Conservation (phyloP, 106 monocot species). For the Dendrobium chrysotoxum region DNA sequence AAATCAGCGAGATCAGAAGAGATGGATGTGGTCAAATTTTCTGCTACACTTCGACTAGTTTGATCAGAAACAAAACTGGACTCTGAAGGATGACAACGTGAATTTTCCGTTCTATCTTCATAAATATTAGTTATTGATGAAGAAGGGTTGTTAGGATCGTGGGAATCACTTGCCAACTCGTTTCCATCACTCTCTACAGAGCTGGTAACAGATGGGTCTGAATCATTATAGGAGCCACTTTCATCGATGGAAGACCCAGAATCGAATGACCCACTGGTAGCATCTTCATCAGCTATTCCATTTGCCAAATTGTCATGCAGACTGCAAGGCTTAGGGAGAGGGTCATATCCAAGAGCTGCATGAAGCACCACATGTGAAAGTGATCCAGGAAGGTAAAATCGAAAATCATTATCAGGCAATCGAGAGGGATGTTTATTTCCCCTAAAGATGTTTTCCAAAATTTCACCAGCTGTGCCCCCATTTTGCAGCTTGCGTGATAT, state of each 20-base stretch:
- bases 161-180: slow-evolving; percentile 15
- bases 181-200: slow-evolving; percentile 31
- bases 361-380: slow-evolving; percentile 92
- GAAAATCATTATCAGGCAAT: slow-evolving; percentile 16
- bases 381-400: slow-evolving; percentile 86
- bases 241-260: slow-evolving; percentile 59
- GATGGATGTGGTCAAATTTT: slow-evolving; percentile 18
- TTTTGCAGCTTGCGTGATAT: slow-evolving; percentile 8
- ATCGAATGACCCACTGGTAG: slow-evolving; percentile 10
- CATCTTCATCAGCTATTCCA: slow-evolving; percentile 14
- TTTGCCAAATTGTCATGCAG: slow-evolving; percentile 18
- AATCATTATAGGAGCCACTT: slow-evolving; percentile 45
- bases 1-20: slow-evolving; percentile 63
- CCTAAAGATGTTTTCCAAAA: slow-evolving; percentile 33
- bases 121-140: neutral
- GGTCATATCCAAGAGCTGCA: slow-evolving; percentile 84
- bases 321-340: slow-evolving; percentile 86
- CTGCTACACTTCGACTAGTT: slow-evolving; percentile 11
- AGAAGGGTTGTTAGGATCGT: slow-evolving; percentile 11
- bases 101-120: slow-evolving; percentile 19
- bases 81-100: slow-evolving; percentile 39
- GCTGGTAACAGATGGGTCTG: slow-evolving; percentile 34
- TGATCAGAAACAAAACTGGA: slow-evolving; percentile 19
- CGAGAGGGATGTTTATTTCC: slow-evolving; percentile 18
- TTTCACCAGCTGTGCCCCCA: slow-evolving; percentile 16